Base-by-base conservation (phyloP, 352 stramenopile genomes). In the Globisporangium middletonii region DNA sequence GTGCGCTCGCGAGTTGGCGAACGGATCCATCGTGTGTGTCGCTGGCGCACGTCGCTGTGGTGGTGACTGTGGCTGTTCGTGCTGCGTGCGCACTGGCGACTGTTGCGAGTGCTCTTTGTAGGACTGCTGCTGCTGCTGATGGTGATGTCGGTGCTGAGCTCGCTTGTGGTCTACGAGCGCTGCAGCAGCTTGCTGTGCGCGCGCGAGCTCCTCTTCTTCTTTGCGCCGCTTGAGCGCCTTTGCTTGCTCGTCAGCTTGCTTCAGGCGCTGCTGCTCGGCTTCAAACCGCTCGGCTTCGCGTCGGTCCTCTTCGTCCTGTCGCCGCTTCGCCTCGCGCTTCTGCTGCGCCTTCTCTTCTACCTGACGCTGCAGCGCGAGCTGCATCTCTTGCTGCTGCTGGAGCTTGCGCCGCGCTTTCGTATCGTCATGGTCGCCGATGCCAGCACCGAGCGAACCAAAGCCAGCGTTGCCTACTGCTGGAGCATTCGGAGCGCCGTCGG, bases 281-380 rank as follows among this genome's bases (percentile, higher is more conserved):
- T 79, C 69, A 42, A 84, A 83, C 7, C 69, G 72, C 55, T 80
- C 65, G 44, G 76, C 67, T 37, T 88, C 77, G 4, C 65, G 63
- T 12, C 71, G 77, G 30, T 86, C 77, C 55, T 88, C 77, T 26
- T 83, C 75, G 13, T 86, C 75, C n/a, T 81, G 69, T 3, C 57
- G 58, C 8, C 71, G 68, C 30, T 86, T 88, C 0, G 67, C 75
- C 18, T 85, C 77, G 16, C 79, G 59, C 41, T 88, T 88, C 47
- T 83, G 77, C 3, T 69, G 75, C 11, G 74, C 66, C 54, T 88
- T 88, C 53, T 88, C 77, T 37, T 88, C 75, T 37, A 88, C 77
- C 55, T 88, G 77, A 13, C 67, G 67, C 16, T 83, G 71, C 15
- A 86, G 43, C 1, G 77, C 63, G 16, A 71, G 63, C 55, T 88